Percentiles rank a stretch among this genome's conserved stretches.
phyloP scores from a whole-genome alignment of 2,329 filamentous ascomycete species.

The Fusarium hainanense region DNA sequence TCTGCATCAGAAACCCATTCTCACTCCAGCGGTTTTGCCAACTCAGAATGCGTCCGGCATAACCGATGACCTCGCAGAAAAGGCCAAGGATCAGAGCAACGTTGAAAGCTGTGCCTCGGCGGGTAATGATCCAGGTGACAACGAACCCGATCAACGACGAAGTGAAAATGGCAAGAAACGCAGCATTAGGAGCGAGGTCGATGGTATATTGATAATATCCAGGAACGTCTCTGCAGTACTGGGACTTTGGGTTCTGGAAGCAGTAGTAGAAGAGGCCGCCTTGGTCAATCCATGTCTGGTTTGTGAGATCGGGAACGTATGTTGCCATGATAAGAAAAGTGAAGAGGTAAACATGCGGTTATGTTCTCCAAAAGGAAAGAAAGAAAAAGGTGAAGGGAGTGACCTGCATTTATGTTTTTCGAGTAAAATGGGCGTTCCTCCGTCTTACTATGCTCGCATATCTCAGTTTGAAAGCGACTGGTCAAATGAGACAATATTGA shows the following conservation, averaged over 20 bases:
- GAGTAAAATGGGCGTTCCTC: not conserved
- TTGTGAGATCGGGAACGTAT: conserved; percentile 30
- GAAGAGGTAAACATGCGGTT: not conserved
- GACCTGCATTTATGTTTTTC: not conserved
- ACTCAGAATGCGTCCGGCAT: conserved; percentile 67
- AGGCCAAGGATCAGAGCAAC: conserved; percentile 66
- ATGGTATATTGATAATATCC: conserved; percentile 64
- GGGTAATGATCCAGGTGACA: conserved; percentile 55
- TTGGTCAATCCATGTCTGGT: conserved; percentile 36
- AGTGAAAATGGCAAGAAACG: conserved; percentile 63
- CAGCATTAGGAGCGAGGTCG: conserved; percentile 61
- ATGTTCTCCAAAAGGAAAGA: not conserved
- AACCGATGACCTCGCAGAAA: conserved; percentile 68
- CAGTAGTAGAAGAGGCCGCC: conserved; percentile 42
- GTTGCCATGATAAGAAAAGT: conserved; percentile 9
- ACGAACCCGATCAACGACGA: conserved; percentile 57
- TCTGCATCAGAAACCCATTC: conserved; percentile 64
- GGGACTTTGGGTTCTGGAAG: conserved; percentile 41
- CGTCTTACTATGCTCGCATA: conserved; percentile 7
- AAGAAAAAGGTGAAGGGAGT: not conserved
- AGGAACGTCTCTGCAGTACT: conserved; percentile 48
- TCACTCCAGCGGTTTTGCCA: conserved; percentile 64
- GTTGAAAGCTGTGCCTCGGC: conserved; percentile 62
- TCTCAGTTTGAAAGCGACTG: conserved; percentile 1
- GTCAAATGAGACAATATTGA: not conserved